Conservation (phyloP, 306 rosid genomes). For the Phaseolus lunatus region DNA sequence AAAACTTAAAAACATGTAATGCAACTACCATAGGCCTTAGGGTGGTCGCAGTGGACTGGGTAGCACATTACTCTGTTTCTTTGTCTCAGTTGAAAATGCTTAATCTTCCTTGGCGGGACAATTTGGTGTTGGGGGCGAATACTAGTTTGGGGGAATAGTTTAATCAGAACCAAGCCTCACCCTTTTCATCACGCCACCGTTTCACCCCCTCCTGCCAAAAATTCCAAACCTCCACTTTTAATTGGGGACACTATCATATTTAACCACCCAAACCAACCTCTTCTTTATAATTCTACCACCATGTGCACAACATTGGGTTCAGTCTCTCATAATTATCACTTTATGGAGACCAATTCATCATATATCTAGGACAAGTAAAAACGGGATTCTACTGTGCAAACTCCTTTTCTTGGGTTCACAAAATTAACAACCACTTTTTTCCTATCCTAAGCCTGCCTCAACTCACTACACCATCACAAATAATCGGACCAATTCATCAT, state of each 20-base stretch:
- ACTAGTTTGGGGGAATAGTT: background rate
- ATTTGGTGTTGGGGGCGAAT: background rate
- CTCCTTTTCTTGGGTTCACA: slow-evolving; percentile 25
- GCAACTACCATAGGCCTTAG: background rate
- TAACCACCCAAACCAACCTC: background rate
- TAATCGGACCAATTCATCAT: background rate
- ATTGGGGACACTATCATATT: background rate
- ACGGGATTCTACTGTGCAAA: background rate
- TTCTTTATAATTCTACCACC: background rate
- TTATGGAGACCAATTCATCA: slow-evolving; percentile 16
- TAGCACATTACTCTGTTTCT: background rate
- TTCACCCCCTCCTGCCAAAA: background rate
- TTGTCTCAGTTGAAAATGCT: slow-evolving; percentile 17
- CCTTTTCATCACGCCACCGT: background rate
- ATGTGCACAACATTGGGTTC: slow-evolving; percentile 20
- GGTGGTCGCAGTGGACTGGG: background rate
- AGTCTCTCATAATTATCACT: background rate
- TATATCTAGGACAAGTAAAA: slow-evolving; percentile 20
- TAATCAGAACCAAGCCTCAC: background rate
- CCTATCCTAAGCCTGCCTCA: background rate
- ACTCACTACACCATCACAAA: background rate
- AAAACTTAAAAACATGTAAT: background rate
- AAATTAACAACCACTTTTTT: slow-evolving; percentile 6
- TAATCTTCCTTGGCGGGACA: background rate
- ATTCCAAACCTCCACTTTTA: slow-evolving; percentile 1